Percentiles rank a stretch among this genome's conserved stretches.
Evolutionary conservation across 169 alveolate genomes (phyloP).

Genomic region (Perkinsus marinus): DNA sequence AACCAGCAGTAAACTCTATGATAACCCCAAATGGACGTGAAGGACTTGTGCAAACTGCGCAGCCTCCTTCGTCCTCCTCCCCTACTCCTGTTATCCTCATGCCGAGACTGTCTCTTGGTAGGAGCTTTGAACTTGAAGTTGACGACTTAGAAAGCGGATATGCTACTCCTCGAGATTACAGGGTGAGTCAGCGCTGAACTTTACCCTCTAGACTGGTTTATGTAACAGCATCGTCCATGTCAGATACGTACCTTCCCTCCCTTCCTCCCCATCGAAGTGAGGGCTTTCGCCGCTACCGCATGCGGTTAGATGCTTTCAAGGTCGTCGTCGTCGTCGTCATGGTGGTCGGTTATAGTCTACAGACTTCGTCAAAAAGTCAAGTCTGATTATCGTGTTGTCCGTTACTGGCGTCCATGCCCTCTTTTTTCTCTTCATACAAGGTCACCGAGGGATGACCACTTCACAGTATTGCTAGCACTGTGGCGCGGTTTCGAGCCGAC

Average conservation of each 20-base stretch:
- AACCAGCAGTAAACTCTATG: too few species aligned
- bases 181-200: background rate
- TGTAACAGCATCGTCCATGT: background rate
- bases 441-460: too few species aligned
- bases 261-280: background rate
- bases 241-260: background rate
- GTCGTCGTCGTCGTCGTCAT: background rate
- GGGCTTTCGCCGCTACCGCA: background rate
- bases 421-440: too few species aligned
- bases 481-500: too few species aligned
- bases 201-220: too few species aligned
- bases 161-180: background rate
- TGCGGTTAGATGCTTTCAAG: background rate
- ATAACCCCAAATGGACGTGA: too few species aligned
- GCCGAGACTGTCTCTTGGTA: background rate
- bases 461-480: too few species aligned
- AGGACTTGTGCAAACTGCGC: too few species aligned
- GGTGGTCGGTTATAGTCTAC: background rate
- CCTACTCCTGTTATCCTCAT: background rate
- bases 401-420: too few species aligned
- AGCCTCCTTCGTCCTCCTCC: background rate
- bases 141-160: background rate
- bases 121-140: background rate
- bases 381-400: too few species aligned
- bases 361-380: too few species aligned